These are phyloP conservation scores for Pythium dissimile DNA, from an alignment of 352 stramenopile species.

Conservation along the genomic window DNA sequence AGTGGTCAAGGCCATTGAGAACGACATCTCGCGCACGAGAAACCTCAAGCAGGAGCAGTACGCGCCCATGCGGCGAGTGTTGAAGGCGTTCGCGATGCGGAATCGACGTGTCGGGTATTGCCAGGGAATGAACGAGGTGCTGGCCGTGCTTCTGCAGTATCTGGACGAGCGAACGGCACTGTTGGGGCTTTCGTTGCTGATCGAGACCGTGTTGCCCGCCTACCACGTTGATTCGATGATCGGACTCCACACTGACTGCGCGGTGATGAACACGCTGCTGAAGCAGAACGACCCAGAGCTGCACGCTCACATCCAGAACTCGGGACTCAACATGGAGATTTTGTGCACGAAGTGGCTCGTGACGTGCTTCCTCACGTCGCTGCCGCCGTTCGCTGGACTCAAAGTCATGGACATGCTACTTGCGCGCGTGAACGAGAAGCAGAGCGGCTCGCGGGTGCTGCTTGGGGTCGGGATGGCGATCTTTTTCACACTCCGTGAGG, in stretches of 20 bases:
- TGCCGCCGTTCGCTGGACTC: slow-evolving; percentile 65
- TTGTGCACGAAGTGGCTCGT: slow-evolving; percentile 88
- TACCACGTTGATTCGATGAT: slow-evolving; percentile 87
- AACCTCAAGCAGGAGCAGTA: slow-evolving; percentile 54
- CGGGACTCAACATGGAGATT: slow-evolving; percentile 86
- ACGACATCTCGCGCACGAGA: slow-evolving; percentile 69
- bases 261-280: slow-evolving; percentile 78
- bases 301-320: slow-evolving; percentile 60
- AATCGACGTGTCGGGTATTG: slow-evolving; percentile 81
- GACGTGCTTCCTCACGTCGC: slow-evolving; percentile 77
- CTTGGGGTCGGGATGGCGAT: slow-evolving; percentile 75
- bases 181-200: slow-evolving; percentile 56
- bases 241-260: slow-evolving; percentile 77
- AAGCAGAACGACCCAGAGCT: slow-evolving; percentile 73
- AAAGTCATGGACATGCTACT: slow-evolving; percentile 81
- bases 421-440: slow-evolving; percentile 51
- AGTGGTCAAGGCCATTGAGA: slow-evolving; percentile 77
- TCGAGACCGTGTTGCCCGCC: slow-evolving; percentile 67
- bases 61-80: slow-evolving; percentile 56
- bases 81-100: slow-evolving; percentile 68
- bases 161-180: slow-evolving; percentile 62
- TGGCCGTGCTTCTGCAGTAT: slow-evolving; percentile 68
- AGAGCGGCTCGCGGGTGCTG: slow-evolving; percentile 63
- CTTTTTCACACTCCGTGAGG: slow-evolving; percentile 62
- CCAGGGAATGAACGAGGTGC: slow-evolving; percentile 85